Evolutionary conservation across 2,329 filamentous ascomycete species (phyloP).

Genomic region (Pleomassaria siparia): DNA sequence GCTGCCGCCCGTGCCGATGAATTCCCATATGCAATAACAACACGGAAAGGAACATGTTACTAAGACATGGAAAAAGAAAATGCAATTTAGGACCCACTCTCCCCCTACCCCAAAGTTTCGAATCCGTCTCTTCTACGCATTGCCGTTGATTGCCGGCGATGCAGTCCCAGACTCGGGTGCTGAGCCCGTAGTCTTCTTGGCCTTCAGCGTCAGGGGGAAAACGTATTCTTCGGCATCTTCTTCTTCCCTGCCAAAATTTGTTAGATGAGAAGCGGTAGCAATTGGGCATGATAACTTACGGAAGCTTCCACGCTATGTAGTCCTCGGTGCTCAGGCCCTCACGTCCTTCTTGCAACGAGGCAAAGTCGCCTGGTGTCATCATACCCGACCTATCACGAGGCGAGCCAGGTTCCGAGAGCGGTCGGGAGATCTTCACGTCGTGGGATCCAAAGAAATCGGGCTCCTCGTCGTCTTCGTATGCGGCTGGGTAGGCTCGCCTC

Average conservation of each 20-base stretch:
- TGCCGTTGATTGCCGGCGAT: constrained; percentile 38
- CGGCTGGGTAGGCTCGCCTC: constrained; percentile 84
- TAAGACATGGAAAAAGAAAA: neutral
- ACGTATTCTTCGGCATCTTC: constrained; percentile 83
- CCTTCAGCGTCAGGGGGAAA: constrained; percentile 67
- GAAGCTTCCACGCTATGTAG: constrained; percentile 96
- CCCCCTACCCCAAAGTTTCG: neutral
- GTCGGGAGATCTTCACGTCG: constrained; percentile 92
- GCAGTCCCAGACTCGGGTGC: constrained; percentile 32
- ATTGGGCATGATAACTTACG: constrained; percentile 68
- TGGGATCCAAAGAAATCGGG: constrained; percentile 89
- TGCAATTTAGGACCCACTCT: constrained; percentile 2
- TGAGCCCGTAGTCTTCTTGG: constrained; percentile 43
- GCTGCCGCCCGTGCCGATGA: constrained; percentile 4
- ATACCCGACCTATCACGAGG: constrained; percentile 88
- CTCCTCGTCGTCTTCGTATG: constrained; percentile 76
- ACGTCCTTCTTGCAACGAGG: constrained; percentile 88
- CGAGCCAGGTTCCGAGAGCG: constrained; percentile 90
- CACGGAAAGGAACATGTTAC: constrained; percentile 4
- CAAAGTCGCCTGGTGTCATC: constrained; percentile 99
- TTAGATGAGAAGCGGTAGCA: constrained; percentile 33
- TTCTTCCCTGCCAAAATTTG: constrained; percentile 66
- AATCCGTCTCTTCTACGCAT: constrained; percentile 9
- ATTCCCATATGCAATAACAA: constrained; percentile 5
- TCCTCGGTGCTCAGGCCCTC: constrained; percentile 95